phyloP scores from a whole-genome alignment of 1,284 basidiomycete genomes.

The Fomitopsis betulina region DNA sequence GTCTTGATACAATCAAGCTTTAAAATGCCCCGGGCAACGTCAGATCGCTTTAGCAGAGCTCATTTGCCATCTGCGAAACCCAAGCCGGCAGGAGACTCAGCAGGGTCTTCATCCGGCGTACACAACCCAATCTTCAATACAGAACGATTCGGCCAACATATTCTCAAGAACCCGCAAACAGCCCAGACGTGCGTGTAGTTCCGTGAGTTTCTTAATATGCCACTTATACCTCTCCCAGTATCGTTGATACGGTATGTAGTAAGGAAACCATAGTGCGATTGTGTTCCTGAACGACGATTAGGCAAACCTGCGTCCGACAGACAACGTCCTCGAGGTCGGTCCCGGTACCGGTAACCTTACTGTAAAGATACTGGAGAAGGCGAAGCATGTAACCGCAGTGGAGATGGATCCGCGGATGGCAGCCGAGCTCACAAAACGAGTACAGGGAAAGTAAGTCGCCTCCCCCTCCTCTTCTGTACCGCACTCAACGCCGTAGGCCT shows the following conservation, averaged over 20 bases:
- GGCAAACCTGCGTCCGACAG: slow-evolving; percentile 92
- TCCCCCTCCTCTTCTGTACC: slow-evolving; percentile 1
- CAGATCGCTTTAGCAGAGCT: slow-evolving; percentile 72
- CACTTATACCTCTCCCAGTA: slow-evolving; percentile 40
- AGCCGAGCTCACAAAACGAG: slow-evolving; percentile 94
- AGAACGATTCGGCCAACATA: slow-evolving; percentile 94
- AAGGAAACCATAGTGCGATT: not conserved
- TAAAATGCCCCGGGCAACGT: slow-evolving; percentile 87
- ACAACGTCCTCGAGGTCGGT: slow-evolving; percentile 96
- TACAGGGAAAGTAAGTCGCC: slow-evolving; percentile 90
- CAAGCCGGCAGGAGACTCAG: slow-evolving; percentile 38
- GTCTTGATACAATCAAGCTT: not conserved
- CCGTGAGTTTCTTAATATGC: slow-evolving; percentile 2
- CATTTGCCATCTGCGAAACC: slow-evolving; percentile 75
- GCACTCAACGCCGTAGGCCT: slow-evolving; percentile 50
- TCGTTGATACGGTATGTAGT: slow-evolving; percentile 66
- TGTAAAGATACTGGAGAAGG: slow-evolving; percentile 90
- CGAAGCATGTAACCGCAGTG: slow-evolving; percentile 88
- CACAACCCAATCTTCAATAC: slow-evolving; percentile 91
- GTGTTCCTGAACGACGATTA: slow-evolving; percentile 26
- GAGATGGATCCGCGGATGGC: slow-evolving; percentile 99
- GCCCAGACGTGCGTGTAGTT: slow-evolving; percentile 73
- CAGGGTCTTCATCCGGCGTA: slow-evolving; percentile 40
- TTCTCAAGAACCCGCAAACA: slow-evolving; percentile 90
- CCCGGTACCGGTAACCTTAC: slow-evolving; percentile 99